Evolutionary conservation across 2,329 filamentous ascomycete species (phyloP), one percentile per base, ranked within the genome.

Genomic region (Talaromyces sp.): DNA sequence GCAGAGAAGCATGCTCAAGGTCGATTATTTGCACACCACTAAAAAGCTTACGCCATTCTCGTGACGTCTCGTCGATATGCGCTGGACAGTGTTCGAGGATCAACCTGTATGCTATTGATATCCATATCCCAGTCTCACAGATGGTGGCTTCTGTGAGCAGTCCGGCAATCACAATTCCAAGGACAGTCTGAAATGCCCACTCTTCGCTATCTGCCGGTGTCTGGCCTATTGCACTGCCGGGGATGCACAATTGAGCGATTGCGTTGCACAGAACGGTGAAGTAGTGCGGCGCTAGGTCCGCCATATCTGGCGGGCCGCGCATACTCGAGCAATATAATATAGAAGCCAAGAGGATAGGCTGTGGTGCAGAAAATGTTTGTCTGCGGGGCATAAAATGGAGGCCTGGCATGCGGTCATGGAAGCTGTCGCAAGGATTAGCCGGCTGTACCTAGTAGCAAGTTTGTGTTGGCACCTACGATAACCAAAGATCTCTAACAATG

Each of bases 41-140:
- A 41, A 65, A 65, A n/a, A 65, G 60, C 60, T 65, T 65, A n/a
- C 64, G 59, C 64, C 64, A 65, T 62, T 65, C 64, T 37, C 64
- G 64, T 22, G 64, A 62, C 3, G 59, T 65, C 31, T 65, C 64
- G 24, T 65, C 64, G 19, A 62, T 54, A 43, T 65, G 64, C 24
- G 64, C 59, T 3, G 64, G 64, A 39, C 64, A 65, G 24, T 65
- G 52, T 22, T 65, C 64, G 19, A 65, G 37, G 9, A 65, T 62
- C 13, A 65, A 19, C 9, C 64, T 14, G 16, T 65, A 65, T 8
- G 64, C 64, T 39, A 65, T 62, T 22, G 64, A 65, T 52, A 65
- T 65, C 64, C 64, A 65, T 43, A 65, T 24, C 1, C 64, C 64
- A 35, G 64, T 65, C 27, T 65, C 59, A n/a, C 59, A 52, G 22